A percentile compares a stretch with the other conserved stretches of the same genome.
Evolutionary conservation across 345 rosid species (phyloP).

Genomic region (Bretschneidera sinensis): DNA sequence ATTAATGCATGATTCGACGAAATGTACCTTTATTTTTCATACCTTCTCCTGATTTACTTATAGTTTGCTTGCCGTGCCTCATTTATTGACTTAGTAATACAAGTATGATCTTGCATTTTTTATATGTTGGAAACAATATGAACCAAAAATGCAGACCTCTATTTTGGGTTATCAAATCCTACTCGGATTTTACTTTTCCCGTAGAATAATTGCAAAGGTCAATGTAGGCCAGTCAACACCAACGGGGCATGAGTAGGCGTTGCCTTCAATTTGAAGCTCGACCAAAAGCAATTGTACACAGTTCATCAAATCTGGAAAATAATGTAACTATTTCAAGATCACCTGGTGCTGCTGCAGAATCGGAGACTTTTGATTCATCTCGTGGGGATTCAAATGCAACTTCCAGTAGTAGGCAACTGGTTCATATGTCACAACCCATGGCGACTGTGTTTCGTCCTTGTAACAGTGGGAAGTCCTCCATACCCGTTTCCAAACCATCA

Average conservation of each 20-base stretch:
- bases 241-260: conserved; percentile 55
- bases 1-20: too few species aligned
- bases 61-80: too few species aligned
- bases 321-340: conserved; percentile 19
- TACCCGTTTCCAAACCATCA: conserved; percentile 35
- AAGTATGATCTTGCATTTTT: background rate
- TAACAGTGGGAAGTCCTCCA: conserved; percentile 20
- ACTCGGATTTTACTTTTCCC: conserved; percentile 16
- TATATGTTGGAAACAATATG: background rate
- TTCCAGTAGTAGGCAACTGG: conserved; percentile 22
- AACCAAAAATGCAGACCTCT: background rate
- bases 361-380: conserved; percentile 27
- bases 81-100: background rate
- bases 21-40: too few species aligned
- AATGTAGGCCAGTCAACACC: conserved; percentile 43
- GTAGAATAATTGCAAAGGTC: conserved; percentile 25
- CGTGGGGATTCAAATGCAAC: conserved; percentile 18
- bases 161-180: conserved; percentile 11
- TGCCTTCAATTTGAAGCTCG: conserved; percentile 57
- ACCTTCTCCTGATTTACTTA: too few species aligned
- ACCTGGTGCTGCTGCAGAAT: conserved; percentile 20
- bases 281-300: conserved; percentile 13
- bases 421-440: conserved; percentile 16
- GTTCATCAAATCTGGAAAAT: conserved; percentile 17
- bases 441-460: conserved; percentile 15